Evolutionary conservation across 345 rosid species (phyloP), one percentile per base, ranked within the genome.

Genomic region (Boechera divaricarpa): DNA sequence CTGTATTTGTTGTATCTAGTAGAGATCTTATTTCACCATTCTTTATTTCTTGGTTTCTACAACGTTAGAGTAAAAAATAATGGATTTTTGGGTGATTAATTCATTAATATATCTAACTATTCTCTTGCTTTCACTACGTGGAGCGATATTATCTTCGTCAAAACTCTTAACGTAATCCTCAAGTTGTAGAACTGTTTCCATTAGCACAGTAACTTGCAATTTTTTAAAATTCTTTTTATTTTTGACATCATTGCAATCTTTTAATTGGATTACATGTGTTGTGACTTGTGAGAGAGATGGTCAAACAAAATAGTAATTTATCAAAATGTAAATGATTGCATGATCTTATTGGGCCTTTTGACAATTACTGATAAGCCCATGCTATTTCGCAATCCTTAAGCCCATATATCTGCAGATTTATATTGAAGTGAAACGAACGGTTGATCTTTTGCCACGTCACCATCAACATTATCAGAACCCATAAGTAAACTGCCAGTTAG

Each of bases 401-500:
- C 76, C 60, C 76, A 65, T 16, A 1, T n/a, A 32, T 18, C 7
- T 56, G n/a, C 62, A 48, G n/a, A 48, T 12, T 10, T 63, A 7
- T n/a, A 6, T 5, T 54, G 44, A 48, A 28, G 32, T 21, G 7
- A 24, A 72, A 56, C 7, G 7, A 51, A 29, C 73, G 77, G 63
- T 18, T 21, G 9, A 65, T 0, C 6, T 9, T 10, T 65, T 16
- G 77, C 16, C 81, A 72, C 73, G 69, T 77, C 77, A 78, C 3
- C 54, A 0, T 47, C 36, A 68, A 5, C 72, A 36, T 68, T 57
- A 65, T 72, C 77, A 36, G 42, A 77, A 36, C 0, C 28, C 29
- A 26, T 6, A 49, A 65, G 68, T 64, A 39, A 39, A 7, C 32
- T 15, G 15, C 56, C 31, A 39, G 12, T 49, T 9, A 0, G 35